Evolutionary conservation across 768 basidiomycete genomes (phyloP), one percentile per base, ranked within the genome.

Genomic region (Tylopilus sp.): DNA sequence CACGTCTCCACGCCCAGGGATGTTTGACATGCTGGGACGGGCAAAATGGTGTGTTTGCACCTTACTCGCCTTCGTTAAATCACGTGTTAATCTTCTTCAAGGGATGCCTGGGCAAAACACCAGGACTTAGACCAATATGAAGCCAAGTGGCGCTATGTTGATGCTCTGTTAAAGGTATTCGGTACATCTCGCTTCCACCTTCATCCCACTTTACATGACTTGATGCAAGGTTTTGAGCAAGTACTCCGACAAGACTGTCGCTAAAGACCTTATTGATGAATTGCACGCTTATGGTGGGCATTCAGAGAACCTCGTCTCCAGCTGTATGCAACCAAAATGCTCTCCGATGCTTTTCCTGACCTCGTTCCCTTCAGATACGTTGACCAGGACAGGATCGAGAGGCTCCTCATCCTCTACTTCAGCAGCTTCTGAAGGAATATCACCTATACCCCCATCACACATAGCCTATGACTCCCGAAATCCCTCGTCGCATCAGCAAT

Each of bases 21-120:
- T 97, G 11, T 91, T 85, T 74, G 94, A 98, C 66, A 85, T 95
- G 82, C 73, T 97, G 7, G 91, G 90, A 38, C 77, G 93, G 58
- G 93, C 94, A 20, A 98, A 98, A 74, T 97, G 94, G 94, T 91
- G 57, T 22, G 77, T 46, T 7, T 22, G 33, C 12, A 6, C 13
- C 45, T 36, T 47, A 13, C 44, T 63, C 33, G 46, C 46, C 25
- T 38, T 40, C 18, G 33, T 26, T 4, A 21, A 57, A 53, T 61
- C 61, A 67, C 59, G 47, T 67, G 55, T 63, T 60, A 43, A 57
- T 41, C 35, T 23, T 21, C 26, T 36, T 33, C 22, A 41, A 94
- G 92, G 91, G 93, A 95, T 73, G 90, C 90, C 40, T 98, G 95
- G 95, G 86, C 88, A 42, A 95, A 94, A 66, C 91, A 95, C 65